Evolutionary conservation across 805 yeast species (phyloP).

Genomic region (Saturnispora diversa): DNA sequence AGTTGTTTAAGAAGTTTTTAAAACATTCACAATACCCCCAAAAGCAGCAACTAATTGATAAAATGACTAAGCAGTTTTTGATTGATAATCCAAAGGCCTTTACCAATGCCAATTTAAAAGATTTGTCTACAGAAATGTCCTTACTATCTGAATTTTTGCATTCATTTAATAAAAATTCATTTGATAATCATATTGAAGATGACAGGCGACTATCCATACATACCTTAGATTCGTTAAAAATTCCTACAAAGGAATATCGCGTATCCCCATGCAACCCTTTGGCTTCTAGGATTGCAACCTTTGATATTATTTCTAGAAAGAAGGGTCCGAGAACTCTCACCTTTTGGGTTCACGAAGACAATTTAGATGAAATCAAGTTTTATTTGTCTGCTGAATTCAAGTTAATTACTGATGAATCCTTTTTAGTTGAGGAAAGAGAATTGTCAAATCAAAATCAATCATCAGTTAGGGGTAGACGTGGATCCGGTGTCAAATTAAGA

Average conservation of each 20-base stretch:
- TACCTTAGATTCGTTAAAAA: slow-evolving; percentile 22
- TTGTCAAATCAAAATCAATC: slow-evolving; percentile 1
- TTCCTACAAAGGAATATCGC: slow-evolving; percentile 9
- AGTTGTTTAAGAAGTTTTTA: slow-evolving; percentile 61
- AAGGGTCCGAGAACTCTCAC: slow-evolving; percentile 31
- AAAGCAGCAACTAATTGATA: slow-evolving; percentile 29
- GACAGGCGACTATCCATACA: slow-evolving; percentile 13
- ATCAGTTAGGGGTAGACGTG: no score
- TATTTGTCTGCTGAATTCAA: slow-evolving; percentile 37
- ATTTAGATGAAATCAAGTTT: slow-evolving; percentile 45
- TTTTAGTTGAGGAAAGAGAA: slow-evolving; percentile 19
- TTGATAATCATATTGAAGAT: neutral
- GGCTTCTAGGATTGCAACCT: slow-evolving; percentile 24
- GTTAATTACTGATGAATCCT: slow-evolving; percentile 29
- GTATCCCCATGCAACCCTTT: slow-evolving; percentile 10
- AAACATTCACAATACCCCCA: slow-evolving; percentile 35
- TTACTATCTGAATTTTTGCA: slow-evolving; percentile 42
- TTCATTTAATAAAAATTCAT: slow-evolving; percentile 16
- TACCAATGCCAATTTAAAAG: slow-evolving; percentile 50
- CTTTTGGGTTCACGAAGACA: slow-evolving; percentile 56
- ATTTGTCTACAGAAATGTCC: slow-evolving; percentile 53
- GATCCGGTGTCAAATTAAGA: slow-evolving; percentile 12
- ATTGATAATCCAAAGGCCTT: slow-evolving; percentile 45
- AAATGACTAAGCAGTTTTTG: slow-evolving; percentile 25
- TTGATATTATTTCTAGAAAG: slow-evolving; percentile 31